A percentile compares a stretch with the other conserved stretches of the same genome.
phyloP scores from a whole-genome alignment of 1,284 basidiomycete genomes.

The Pholiota adiposa region DNA sequence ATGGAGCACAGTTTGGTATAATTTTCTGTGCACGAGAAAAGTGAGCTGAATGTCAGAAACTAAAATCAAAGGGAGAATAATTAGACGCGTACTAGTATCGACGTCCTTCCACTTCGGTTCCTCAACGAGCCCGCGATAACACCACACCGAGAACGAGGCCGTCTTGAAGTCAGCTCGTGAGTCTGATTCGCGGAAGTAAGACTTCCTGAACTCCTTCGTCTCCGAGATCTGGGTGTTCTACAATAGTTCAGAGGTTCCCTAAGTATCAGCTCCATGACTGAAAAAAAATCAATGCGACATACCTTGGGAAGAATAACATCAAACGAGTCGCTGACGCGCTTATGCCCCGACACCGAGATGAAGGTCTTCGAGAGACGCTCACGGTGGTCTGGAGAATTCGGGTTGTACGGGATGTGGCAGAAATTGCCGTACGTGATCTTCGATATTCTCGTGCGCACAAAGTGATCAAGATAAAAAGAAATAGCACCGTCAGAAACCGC shows the following conservation, averaged over 20 bases:
- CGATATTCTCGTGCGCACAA: slow-evolving; percentile 47
- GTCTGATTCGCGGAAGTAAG: slow-evolving; percentile 38
- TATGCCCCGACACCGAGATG: slow-evolving; percentile 36
- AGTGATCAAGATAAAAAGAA: slow-evolving; percentile 51
- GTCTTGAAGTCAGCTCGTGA: slow-evolving; percentile 28
- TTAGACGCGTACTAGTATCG: slow-evolving; percentile 31
- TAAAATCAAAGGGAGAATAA: background rate
- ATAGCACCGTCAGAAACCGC: slow-evolving; percentile 57
- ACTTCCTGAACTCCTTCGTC: slow-evolving; percentile 40
- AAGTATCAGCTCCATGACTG: background rate
- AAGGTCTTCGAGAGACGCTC: slow-evolving; percentile 29
- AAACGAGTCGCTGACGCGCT: slow-evolving; percentile 29
- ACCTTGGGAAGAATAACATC: slow-evolving; percentile 35
- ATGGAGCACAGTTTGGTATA: slow-evolving; percentile 51
- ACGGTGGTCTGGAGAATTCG: slow-evolving; percentile 37
- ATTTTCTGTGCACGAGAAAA: slow-evolving; percentile 41
- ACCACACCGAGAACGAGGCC: slow-evolving; percentile 35
- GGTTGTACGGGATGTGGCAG: slow-evolving; percentile 35
- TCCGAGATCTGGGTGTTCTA: slow-evolving; percentile 41
- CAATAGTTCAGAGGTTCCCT: background rate
- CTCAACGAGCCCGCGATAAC: slow-evolving; percentile 44
- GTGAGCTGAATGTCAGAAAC: background rate
- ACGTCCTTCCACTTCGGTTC: slow-evolving; percentile 50
- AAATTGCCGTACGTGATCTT: slow-evolving; percentile 49
- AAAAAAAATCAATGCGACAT: background rate